These are phyloP conservation scores for Hibiscus tridactylites DNA, from an alignment of 345 rosid genomes.

Conservation along the genomic window DNA sequence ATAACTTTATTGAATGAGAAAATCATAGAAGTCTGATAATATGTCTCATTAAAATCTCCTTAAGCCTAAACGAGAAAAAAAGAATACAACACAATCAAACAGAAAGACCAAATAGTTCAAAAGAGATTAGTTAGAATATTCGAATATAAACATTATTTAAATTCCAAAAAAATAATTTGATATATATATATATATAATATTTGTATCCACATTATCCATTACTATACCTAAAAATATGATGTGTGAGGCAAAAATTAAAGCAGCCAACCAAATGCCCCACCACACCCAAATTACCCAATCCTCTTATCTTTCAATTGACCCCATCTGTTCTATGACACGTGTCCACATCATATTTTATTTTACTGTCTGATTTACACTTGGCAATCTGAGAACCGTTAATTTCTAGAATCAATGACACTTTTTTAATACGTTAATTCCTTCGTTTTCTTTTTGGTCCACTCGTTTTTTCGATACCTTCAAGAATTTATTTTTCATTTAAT, in stretches of 20 bases:
- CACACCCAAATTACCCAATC: not conserved
- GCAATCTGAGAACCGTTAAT: not conserved
- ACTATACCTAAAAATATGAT: not conserved
- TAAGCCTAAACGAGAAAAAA: no score
- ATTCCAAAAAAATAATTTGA: no score
- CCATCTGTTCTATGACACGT: not conserved
- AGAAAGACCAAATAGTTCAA: no score
- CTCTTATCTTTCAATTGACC: not conserved
- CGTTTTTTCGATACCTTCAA: not conserved
- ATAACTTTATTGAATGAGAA: no score
- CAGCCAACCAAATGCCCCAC: not conserved
- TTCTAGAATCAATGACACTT: not conserved
- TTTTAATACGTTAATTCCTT: not conserved
- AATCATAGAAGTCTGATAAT: no score
- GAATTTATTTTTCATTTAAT: not conserved
- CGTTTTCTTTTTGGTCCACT: not conserved
- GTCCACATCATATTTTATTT: not conserved
- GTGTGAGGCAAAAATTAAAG: not conserved
- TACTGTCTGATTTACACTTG: not conserved
- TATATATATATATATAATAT: not conserved
- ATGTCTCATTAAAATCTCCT: no score
- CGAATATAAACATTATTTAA: no score
- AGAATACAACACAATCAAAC: no score
- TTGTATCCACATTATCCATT: not conserved
- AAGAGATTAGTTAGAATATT: no score